Percentiles rank a stretch among this genome's conserved stretches.
phyloP scores from a whole-genome alignment of 164 flowering plant genomes.

The Annona cherimola region DNA sequence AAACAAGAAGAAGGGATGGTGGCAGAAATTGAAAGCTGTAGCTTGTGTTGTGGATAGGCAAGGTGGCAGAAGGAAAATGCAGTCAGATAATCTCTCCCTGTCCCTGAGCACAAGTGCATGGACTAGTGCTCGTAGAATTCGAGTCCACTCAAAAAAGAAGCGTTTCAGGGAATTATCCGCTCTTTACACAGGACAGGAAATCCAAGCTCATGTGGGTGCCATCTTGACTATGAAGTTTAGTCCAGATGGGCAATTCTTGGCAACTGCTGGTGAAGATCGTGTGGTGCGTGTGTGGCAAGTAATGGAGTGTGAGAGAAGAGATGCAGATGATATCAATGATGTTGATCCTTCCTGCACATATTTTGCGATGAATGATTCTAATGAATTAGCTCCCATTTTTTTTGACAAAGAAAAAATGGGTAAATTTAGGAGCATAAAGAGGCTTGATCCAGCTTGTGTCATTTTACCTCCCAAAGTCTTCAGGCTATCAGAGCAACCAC shows the following conservation, averaged over 20 bases:
- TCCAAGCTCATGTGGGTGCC: slow-evolving; percentile 75
- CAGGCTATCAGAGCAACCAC: slow-evolving; percentile 66
- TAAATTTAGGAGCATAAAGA: slow-evolving; percentile 39
- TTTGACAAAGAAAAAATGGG: slow-evolving; percentile 47
- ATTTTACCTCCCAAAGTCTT: slow-evolving; percentile 77
- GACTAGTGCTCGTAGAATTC: slow-evolving; percentile 42
- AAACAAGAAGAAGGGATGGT: slow-evolving; percentile 40
- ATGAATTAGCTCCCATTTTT: slow-evolving; percentile 58
- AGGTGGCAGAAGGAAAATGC: slow-evolving; percentile 21
- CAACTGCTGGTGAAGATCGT: slow-evolving; percentile 89
- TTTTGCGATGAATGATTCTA: slow-evolving; percentile 61
- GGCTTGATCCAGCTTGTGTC: slow-evolving; percentile 70
- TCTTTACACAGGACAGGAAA: slow-evolving; percentile 66
- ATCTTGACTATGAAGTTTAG: slow-evolving; percentile 91
- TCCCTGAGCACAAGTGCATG: slow-evolving; percentile 12
- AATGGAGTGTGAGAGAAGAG: slow-evolving; percentile 57
- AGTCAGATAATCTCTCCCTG: slow-evolving; percentile 9
- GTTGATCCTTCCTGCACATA: slow-evolving; percentile 67
- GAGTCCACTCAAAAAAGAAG: slow-evolving; percentile 53
- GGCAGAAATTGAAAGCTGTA: slow-evolving; percentile 47
- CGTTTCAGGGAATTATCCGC: slow-evolving; percentile 74
- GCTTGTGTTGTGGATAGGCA: slow-evolving; percentile 38
- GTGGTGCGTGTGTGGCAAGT: slow-evolving; percentile 82
- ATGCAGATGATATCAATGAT: slow-evolving; percentile 45
- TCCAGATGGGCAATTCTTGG: slow-evolving; percentile 77